Conservation (phyloP, 306 rosid species). For the Macrotyloma uniflorum region DNA sequence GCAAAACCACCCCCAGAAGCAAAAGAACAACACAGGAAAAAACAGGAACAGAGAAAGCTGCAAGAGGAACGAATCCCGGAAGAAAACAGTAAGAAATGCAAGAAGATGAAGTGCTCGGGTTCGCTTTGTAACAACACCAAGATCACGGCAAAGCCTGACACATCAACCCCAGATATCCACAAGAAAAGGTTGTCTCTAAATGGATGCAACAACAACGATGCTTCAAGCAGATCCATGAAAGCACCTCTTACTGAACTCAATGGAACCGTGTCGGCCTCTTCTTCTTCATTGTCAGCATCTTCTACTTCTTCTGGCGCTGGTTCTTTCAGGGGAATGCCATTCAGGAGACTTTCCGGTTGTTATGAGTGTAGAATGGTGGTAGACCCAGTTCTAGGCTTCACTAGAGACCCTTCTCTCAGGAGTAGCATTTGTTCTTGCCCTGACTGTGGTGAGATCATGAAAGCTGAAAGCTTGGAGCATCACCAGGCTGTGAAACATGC, state of each 20-base stretch:
- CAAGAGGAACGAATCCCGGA: constrained; percentile 61
- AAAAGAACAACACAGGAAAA: constrained; percentile 46
- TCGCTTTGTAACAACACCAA: constrained; percentile 86
- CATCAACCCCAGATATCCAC: constrained; percentile 60
- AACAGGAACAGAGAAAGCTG: constrained; percentile 49
- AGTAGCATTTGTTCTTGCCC: constrained; percentile 83
- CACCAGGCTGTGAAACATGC: constrained; percentile 92
- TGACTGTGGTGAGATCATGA: constrained; percentile 89
- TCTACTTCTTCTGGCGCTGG: constrained; percentile 64
- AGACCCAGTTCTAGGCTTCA: constrained; percentile 86
- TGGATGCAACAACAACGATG: constrained; percentile 51
- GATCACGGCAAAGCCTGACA: constrained; percentile 74
- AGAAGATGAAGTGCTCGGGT: constrained; percentile 95
- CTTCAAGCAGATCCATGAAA: constrained; percentile 76
- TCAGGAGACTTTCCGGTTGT: constrained; percentile 91
- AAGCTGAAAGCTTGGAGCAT: constrained; percentile 78
- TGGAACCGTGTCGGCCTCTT: constrained; percentile 63
- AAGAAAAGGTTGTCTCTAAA: constrained; percentile 63
- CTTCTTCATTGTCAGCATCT: constrained; percentile 70
- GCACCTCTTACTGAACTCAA: constrained; percentile 67
- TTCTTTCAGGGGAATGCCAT: constrained; percentile 85
- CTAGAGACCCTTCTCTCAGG: constrained; percentile 87
- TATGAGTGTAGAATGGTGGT: constrained; percentile 96
- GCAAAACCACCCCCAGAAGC: constrained; percentile 40
- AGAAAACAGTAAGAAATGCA: constrained; percentile 68